These are phyloP conservation scores for Dryas octopetala DNA, from an alignment of 306 rosid genomes.

Conservation along the genomic window DNA sequence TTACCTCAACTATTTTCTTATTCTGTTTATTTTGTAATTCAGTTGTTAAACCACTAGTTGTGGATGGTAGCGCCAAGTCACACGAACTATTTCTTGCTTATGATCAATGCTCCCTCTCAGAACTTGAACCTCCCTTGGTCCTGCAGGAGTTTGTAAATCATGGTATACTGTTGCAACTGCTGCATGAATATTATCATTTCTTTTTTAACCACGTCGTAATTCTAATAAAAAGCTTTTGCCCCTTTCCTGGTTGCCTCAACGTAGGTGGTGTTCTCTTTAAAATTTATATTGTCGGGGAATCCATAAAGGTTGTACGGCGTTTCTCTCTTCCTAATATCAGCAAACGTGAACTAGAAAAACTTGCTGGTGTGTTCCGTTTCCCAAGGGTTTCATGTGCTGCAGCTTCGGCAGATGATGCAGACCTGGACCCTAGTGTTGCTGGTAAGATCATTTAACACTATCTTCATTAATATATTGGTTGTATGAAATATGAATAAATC, in stretches of 20 bases:
- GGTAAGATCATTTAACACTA: constrained; percentile 44
- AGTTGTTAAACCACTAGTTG: constrained; percentile 89
- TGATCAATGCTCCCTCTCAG: constrained; percentile 70
- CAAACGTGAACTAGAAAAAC: constrained; percentile 61
- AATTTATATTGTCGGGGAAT: constrained; percentile 83
- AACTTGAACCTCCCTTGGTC: constrained; percentile 91
- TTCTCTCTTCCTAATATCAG: constrained; percentile 82
- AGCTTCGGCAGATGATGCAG: constrained; percentile 94
- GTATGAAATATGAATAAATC: neutral
- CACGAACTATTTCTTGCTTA: constrained; percentile 82
- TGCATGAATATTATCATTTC: neutral
- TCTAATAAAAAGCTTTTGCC: neutral
- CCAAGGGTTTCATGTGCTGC: constrained; percentile 98
- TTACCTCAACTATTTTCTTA: neutral
- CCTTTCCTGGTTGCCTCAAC: constrained; percentile 9
- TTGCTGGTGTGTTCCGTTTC: constrained; percentile 61
- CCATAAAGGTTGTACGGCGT: constrained; percentile 87
- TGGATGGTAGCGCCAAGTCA: constrained; percentile 87
- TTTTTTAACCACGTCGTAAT: neutral
- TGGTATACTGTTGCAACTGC: constrained; percentile 41
- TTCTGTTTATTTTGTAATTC: constrained; percentile 4
- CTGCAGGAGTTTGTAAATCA: constrained; percentile 95
- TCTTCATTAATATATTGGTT: neutral
- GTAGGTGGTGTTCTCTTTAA: constrained; percentile 89
- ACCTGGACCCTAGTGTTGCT: constrained; percentile 77